These are phyloP conservation scores for Coemansia sp. DNA, from an alignment of 192 early-diverging fungal genomes.

Conservation along the genomic window DNA sequence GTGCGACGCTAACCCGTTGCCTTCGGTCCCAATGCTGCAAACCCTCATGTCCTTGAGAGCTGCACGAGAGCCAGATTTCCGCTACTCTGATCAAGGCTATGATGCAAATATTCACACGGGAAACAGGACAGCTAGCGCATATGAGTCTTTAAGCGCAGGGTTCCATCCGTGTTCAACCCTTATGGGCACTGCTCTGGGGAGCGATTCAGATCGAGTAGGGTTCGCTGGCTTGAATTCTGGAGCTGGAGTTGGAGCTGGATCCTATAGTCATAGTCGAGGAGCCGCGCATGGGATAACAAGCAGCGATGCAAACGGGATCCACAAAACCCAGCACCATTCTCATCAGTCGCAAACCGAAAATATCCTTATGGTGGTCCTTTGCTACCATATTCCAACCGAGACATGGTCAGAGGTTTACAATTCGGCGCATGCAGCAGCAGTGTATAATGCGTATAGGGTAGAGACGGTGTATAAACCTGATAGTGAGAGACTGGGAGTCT, in stretches of 20 bases:
- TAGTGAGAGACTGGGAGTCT: constrained; percentile 9
- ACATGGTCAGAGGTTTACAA: constrained; percentile 55
- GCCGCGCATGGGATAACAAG: background rate
- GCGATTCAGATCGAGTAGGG: background rate
- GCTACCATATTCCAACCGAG: constrained; percentile 58
- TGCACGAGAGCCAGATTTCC: constrained; percentile 10
- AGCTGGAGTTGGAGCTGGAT: background rate
- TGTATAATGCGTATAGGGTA: constrained; percentile 51
- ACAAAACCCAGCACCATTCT: constrained; percentile 1
- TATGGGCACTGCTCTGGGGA: constrained; percentile 23
- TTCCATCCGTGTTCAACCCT: constrained; percentile 40
- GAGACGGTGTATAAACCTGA: background rate
- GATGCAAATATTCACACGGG: constrained; percentile 10
- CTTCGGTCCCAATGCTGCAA: constrained; percentile 20
- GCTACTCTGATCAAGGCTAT: constrained; percentile 14
- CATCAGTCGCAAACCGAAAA: constrained; percentile 20
- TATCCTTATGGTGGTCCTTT: constrained; percentile 45
- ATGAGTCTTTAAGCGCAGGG: constrained; percentile 22
- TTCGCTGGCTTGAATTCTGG: background rate
- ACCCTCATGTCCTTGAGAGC: constrained; percentile 15
- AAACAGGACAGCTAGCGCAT: background rate
- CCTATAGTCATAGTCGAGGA: background rate
- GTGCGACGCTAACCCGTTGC: constrained; percentile 23
- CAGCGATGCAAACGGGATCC: background rate
- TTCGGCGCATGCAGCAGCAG: constrained; percentile 21